Evolutionary conservation across 2,329 filamentous ascomycete genomes (phyloP).

Genomic region (Thielaviopsis punctulata): DNA sequence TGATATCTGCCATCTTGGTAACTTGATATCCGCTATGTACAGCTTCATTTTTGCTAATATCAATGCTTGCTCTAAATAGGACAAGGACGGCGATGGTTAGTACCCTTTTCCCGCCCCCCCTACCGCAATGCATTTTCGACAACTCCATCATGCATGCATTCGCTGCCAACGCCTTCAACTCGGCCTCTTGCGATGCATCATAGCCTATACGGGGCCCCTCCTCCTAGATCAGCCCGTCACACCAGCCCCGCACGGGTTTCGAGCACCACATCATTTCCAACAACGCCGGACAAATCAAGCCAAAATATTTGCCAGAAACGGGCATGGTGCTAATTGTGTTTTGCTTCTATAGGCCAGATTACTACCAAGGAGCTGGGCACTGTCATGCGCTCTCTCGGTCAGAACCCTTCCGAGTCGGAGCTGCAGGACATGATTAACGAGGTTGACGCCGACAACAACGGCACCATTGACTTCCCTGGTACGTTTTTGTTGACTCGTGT

Average conservation of each 20-base stretch:
- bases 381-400: slow-evolving; percentile 77
- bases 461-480: slow-evolving; percentile 85
- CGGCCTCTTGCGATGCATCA: too few relatives aligned
- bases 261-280: not conserved
- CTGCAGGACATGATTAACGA: slow-evolving; percentile 91
- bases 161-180: not conserved
- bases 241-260: not conserved
- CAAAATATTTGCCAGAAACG: not conserved
- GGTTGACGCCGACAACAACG: slow-evolving; percentile 83
- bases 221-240: not conserved
- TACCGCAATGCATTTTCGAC: not conserved
- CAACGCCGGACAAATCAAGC: not conserved
- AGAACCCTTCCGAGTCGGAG: slow-evolving; percentile 81
- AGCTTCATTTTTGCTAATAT: slow-evolving; percentile 15
- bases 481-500: slow-evolving; percentile 20
- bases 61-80: slow-evolving; percentile 29
- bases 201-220: not conserved
- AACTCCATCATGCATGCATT: not conserved
- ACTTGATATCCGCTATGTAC: not conserved
- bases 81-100: slow-evolving; percentile 85
- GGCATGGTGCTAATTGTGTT: not conserved
- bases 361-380: slow-evolving; percentile 82
- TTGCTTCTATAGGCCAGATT: slow-evolving; percentile 51
- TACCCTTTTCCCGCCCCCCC: slow-evolving; percentile 17
- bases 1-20: not conserved